Base-by-base conservation (phyloP, 2,329 filamentous ascomycete species). In the Hymenoscyphus infarciens region DNA sequence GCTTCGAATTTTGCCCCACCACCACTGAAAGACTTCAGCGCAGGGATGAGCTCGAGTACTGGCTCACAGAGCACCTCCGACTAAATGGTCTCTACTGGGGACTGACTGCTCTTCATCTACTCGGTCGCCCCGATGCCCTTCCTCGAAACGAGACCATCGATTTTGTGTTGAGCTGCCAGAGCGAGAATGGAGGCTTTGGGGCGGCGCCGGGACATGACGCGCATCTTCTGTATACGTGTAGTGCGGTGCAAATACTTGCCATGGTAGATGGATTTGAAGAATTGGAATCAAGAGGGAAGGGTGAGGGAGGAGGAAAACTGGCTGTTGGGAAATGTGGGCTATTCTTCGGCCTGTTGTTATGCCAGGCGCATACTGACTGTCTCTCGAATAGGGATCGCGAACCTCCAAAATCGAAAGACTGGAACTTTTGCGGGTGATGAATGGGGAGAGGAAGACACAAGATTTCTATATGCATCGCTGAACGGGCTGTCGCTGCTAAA, bases 11-110 rank as follows among this genome's bases (percentile, higher is more conserved):
- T 13, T 42, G 62, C 45, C 57, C 63, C 63, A 59, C 62, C 65
- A 65, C 63, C 53, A 59, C 63, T 67, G 73, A 81, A 73, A 66
- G 72, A 70, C 66, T 72, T 70, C 78, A 89, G 86, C 88, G 90
- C 74, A 92, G 90, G 79, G 92, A 98, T 81, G 91, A 97, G 77
- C 87, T 97, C 71, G 92, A 97, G 76, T 99, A 98, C 80, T 97
- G 94, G 90, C 82, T 98, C 74, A 99, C 95, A 15, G 94, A 99
- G 77, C 95, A 99, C 75, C 83, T 99, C 69, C 92, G 95, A 65
- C 84, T 99, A 63, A 97, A 95, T 75, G 95, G 95, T 54, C 85
- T 99, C 56, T 99, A 99, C 77, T 99, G 95, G 95, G 95, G 95
- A 15, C 79, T 99, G 62, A 95, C 88, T 6, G 89, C 94, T 6